Percentiles rank a stretch among this genome's conserved stretches.
These are phyloP conservation scores for Halteria grandinella DNA, from an alignment of 73 alveolate genomes.

Conservation along the genomic window DNA sequence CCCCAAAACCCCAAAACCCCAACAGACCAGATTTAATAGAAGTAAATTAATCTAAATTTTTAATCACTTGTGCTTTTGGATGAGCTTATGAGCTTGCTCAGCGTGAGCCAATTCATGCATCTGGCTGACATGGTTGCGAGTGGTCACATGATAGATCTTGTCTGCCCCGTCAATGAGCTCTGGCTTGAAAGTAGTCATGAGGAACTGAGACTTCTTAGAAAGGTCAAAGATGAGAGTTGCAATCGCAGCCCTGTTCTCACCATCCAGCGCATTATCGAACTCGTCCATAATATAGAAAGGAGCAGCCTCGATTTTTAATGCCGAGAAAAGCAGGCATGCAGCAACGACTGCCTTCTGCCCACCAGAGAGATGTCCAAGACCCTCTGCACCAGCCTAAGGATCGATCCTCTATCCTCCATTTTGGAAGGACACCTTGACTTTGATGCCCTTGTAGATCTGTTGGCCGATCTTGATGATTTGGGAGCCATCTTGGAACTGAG, in stretches of 20 bases:
- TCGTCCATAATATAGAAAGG: slow-evolving; percentile 97
- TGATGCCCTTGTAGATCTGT: slow-evolving; percentile 42
- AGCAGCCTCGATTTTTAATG: slow-evolving; percentile 91
- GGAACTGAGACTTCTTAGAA: slow-evolving; percentile 76
- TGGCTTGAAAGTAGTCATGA: slow-evolving; percentile 91
- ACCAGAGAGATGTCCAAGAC: slow-evolving; percentile 80
- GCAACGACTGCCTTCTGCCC: slow-evolving; percentile 98
- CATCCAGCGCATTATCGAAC: slow-evolving; percentile 98
- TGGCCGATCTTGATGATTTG: slow-evolving; percentile 39
- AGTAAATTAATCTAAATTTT: too few species aligned
- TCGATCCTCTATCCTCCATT: background rate
- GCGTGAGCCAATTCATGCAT: too few species aligned
- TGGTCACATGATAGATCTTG: slow-evolving; percentile 75
- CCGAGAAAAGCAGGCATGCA: slow-evolving; percentile 90
- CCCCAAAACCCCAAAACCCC: too few species aligned
- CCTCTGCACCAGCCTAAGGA: slow-evolving; percentile 18
- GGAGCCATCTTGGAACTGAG: slow-evolving; percentile 31
- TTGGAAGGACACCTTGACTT: slow-evolving; percentile 45
- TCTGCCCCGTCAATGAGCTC: slow-evolving; percentile 85
- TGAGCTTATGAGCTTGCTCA: too few species aligned
- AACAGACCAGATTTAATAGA: too few species aligned
- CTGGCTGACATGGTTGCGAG: slow-evolving; percentile 82
- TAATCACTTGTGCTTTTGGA: too few species aligned
- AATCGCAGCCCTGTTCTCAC: slow-evolving; percentile 83
- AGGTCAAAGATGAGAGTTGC: slow-evolving; percentile 59